Percentiles rank a stretch among this genome's conserved stretches.
Conservation (phyloP, 495 filamentous ascomycete genomes). For the Talaromyces borbonicus region DNA sequence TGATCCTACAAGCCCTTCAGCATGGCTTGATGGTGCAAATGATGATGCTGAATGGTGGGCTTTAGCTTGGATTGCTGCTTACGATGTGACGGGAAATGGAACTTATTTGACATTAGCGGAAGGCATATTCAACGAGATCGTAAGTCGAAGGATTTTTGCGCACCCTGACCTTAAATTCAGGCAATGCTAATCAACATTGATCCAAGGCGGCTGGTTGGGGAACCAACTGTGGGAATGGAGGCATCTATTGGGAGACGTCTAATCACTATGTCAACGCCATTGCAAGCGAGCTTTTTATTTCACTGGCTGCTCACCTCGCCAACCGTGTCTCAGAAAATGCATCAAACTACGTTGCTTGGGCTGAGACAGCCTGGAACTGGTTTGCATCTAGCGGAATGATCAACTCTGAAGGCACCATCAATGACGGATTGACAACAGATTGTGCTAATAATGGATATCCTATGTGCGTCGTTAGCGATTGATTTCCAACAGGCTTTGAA, state of each 20-base stretch:
- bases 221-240: conserved; percentile 33
- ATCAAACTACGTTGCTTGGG: conserved; percentile 46
- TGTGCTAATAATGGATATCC: conserved; percentile 57
- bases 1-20: conserved; percentile 9
- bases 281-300: conserved; percentile 65
- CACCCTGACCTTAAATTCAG: conserved; percentile 4
- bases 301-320: conserved; percentile 60
- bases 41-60: conserved; percentile 72
- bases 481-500: neutral
- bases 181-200: neutral
- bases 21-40: conserved; percentile 51
- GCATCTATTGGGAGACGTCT: conserved; percentile 60
- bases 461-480: conserved; percentile 19
- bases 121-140: conserved; percentile 52
- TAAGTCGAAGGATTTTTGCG: conserved; percentile 9
- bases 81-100: conserved; percentile 47
- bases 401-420: conserved; percentile 54
- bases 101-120: conserved; percentile 47
- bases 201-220: conserved; percentile 34
- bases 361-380: conserved; percentile 55
- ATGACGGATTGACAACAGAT: conserved; percentile 54
- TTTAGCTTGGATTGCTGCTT: conserved; percentile 53
- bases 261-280: conserved; percentile 57
- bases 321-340: conserved; percentile 46
- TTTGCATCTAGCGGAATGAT: conserved; percentile 57